Base-by-base conservation (phyloP, 108 stramenopile genomes). In the Nitzschia inconspicua region DNA sequence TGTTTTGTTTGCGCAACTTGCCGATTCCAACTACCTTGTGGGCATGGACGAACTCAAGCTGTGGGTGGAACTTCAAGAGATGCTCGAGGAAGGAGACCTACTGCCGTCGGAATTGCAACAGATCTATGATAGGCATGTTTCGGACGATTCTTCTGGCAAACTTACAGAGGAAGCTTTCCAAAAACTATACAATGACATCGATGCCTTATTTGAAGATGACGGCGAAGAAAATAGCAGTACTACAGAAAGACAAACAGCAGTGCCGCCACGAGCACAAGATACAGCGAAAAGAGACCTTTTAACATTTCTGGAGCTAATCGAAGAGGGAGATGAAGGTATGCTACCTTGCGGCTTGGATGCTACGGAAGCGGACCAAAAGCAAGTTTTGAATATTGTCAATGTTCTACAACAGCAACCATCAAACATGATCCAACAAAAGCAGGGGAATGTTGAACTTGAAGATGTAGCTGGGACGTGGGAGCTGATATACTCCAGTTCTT, bases 391-490 rank as follows among this genome's bases (percentile, higher is more conserved):
- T 27, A 68, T 85, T 31, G 77, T 85, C 3, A 68, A 50, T 7
- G 73, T 63, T 22, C 60, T 91, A 16, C 84, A 87, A 65, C 54
- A 69, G 22, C 78, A 82, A 31, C 58, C 76, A 5, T 57, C 68
- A 49, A 91, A 91, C 25, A 28, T 72, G 14, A 57, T 78, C 22
- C 7, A 26, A 30, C 29, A 57, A 57, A 70, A 53, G 25, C 44
- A 67, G 1, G 73, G 73, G 18, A 64, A 67, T 25, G 61, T 78
- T 27, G 63, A 68, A 2, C 47, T 28, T 3, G 18, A 41, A 8
- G 85, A 87, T 48, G 65, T 93, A 44, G 68, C 81, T 23, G 91
- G 91, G 14, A 56, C 53, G 10, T 93, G 91, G 91, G 68, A 85
- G 49, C 73, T 93, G 20, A 11, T 93, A 14, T 93, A 86, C 62